A percentile compares a stretch with the other conserved stretches of the same genome.
Evolutionary conservation across 176 grass and related monocot genomes (phyloP).

Genomic region (Rhynchospora tenuis): DNA sequence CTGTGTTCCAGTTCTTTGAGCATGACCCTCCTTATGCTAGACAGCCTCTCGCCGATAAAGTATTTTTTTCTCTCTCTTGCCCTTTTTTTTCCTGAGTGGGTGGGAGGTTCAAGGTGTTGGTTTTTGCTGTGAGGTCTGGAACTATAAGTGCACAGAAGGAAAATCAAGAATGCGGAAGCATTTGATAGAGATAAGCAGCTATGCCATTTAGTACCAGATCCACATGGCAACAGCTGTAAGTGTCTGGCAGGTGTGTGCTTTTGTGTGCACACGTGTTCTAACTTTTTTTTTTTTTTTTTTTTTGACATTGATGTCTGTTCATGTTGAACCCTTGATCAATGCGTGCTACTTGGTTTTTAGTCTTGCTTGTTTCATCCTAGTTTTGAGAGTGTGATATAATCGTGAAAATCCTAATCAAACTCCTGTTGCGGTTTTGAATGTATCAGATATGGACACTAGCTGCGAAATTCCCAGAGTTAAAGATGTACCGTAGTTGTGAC

Average conservation of each 20-base stretch:
- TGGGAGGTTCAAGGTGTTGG: not conserved
- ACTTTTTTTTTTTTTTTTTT: no score
- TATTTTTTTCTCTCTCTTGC: constrained; percentile 3
- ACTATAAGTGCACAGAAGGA: no score
- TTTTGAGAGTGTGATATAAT: not conserved
- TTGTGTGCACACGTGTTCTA: not conserved
- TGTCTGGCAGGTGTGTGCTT: not conserved
- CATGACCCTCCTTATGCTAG: constrained; percentile 71
- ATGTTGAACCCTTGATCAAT: not conserved
- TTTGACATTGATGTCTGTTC: not conserved
- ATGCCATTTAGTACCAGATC: not conserved
- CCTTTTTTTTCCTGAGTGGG: not conserved
- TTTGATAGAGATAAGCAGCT: no score
- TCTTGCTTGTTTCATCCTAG: not conserved
- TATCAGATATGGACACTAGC: constrained; percentile 60
- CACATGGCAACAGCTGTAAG: not conserved
- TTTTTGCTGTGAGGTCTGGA: no score
- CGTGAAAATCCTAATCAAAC: not conserved
- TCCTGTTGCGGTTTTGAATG: not conserved
- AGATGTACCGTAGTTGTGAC: constrained; percentile 59
- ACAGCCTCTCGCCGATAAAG: constrained; percentile 79
- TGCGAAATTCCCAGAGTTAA: constrained; percentile 53
- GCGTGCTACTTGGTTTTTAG: not conserved
- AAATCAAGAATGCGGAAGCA: no score
- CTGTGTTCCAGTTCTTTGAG: constrained; percentile 62